phyloP scores from a whole-genome alignment of 2,329 filamentous ascomycete species.

The Intubia oerlemansii region DNA sequence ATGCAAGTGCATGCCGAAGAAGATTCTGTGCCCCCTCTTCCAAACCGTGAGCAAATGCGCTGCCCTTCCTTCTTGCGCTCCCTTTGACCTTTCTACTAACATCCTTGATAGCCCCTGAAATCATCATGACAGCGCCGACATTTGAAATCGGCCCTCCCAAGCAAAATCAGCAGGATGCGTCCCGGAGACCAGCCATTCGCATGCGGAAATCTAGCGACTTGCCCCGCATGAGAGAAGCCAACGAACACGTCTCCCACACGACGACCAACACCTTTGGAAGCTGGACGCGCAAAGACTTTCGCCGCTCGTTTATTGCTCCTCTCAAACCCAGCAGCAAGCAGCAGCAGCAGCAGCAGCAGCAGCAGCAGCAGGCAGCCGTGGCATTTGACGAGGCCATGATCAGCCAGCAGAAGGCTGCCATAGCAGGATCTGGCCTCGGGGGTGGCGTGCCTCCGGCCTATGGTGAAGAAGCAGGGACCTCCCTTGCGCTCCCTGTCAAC shows the following conservation, averaged over 20 bases:
- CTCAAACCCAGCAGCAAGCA: constrained; percentile 16
- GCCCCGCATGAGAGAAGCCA: constrained; percentile 16
- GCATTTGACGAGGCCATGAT: constrained; percentile 39
- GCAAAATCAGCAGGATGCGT: constrained; percentile 34
- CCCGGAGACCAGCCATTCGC: too few species aligned
- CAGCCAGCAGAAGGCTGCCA: constrained; percentile 11
- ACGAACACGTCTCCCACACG: constrained; percentile 8
- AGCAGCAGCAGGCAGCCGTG: constrained; percentile 18
- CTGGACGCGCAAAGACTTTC: constrained; percentile 19
- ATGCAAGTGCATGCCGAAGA: constrained; percentile 20
- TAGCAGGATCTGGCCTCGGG: not conserved
- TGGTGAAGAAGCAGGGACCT: constrained; percentile 31
- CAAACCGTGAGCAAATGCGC: too few species aligned
- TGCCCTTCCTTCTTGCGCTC: too few species aligned
- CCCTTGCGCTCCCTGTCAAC: constrained; percentile 40
- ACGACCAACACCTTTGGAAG: constrained; percentile 6
- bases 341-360: too few species aligned
- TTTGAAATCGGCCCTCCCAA: constrained; percentile 32
- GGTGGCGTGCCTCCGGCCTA: constrained; percentile 24
- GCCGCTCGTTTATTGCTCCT: constrained; percentile 17
- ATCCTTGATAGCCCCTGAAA: constrained; percentile 38
- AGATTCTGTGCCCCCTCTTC: constrained; percentile 32
- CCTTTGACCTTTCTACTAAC: too few species aligned
- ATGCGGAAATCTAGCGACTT: constrained; percentile 29
- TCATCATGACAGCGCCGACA: constrained; percentile 84